Evolutionary conservation across 2,329 filamentous ascomycete genomes (phyloP), one percentile per base, ranked within the genome.

Genomic region (Fusarium anthophilum): DNA sequence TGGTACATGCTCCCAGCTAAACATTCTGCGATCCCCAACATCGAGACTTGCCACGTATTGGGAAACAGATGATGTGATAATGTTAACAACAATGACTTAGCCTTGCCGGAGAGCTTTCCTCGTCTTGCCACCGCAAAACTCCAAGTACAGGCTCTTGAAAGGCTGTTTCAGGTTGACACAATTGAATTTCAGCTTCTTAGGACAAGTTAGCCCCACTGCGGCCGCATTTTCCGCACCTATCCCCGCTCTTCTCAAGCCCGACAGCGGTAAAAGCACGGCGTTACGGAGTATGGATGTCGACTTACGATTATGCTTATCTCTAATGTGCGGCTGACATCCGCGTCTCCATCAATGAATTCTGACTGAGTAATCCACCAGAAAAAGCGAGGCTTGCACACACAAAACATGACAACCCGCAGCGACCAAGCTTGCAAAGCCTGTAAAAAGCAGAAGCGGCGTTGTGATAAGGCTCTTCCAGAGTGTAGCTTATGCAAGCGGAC

Each of bases 381-480:
- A 26, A 37, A 22, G 0, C 13, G 0, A 24, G 17, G 15, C 5
- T 6, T 18, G 22, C 30, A 35, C 14, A 3, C 30, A 32, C 48
- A 8, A 24, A 24, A 9, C 7, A 54, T 54, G 50, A 5, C 50
- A 38, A 26, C 2, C 5, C 35, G 24, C 3, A n/a, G 35, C 6
- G 51, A 28, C 7, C 51, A 54, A 54, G 51, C 51, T 2, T 54
- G 24, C 14, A 54, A 54, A 39, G 35, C 24, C 5, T 28, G 35
- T 6, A 54, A 54, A 10, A 54, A 54, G 24, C 35, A 39, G 51
- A 54, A 54, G 51, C 51, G 35, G 0, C 51, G 51, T 4, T 54
- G 35, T 3, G 35, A 54, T 5, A 54, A 54, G 11, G 35, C 51
- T 18, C 20, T 38, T 2, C 51, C 35, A 2, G 51, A 28, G 14